These are phyloP conservation scores for Termitomyces sp. DNA, from an alignment of 768 basidiomycete genomes.

Conservation along the genomic window DNA sequence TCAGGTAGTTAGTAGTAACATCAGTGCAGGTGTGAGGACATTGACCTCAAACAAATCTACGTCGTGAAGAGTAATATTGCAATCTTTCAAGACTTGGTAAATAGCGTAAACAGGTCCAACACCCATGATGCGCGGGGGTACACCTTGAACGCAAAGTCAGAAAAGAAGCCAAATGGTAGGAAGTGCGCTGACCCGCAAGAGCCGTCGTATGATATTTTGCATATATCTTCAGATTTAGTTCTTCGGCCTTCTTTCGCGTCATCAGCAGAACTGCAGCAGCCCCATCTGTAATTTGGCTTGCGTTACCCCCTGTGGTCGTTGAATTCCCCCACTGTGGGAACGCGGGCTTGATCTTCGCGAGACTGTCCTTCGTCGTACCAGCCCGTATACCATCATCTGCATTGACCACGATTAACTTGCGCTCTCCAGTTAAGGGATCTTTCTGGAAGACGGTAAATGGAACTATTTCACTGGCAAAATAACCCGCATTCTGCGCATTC, in stretches of 20 bases:
- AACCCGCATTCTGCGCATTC: conserved; percentile 62
- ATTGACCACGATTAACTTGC: conserved; percentile 49
- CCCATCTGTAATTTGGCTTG: conserved; percentile 83
- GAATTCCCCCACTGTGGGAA: conserved; percentile 81
- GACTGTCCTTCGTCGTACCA: conserved; percentile 64
- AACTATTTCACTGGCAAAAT: conserved; percentile 68
- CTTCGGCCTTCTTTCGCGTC: conserved; percentile 76
- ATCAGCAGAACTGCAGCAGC: conserved; percentile 81
- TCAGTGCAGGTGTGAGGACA: not conserved
- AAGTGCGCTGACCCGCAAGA: conserved; percentile 47
- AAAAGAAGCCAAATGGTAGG: not conserved
- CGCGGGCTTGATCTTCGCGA: conserved; percentile 66
- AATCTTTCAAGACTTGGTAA: conserved; percentile 65
- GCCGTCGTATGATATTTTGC: conserved; percentile 77
- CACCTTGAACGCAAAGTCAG: conserved; percentile 35
- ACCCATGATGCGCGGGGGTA: conserved; percentile 84
- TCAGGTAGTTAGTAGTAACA: not conserved
- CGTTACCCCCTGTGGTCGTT: conserved; percentile 82
- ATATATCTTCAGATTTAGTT: conserved; percentile 67
- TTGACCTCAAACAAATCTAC: conserved; percentile 79
- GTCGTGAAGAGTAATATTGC: conserved; percentile 63
- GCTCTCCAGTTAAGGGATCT: conserved; percentile 51
- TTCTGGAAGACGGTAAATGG: conserved; percentile 68
- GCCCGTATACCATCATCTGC: conserved; percentile 79
- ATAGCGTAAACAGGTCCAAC: conserved; percentile 86